Evolutionary conservation across 257 asterid species (phyloP).

Genomic region (Coffea eugenioides): DNA sequence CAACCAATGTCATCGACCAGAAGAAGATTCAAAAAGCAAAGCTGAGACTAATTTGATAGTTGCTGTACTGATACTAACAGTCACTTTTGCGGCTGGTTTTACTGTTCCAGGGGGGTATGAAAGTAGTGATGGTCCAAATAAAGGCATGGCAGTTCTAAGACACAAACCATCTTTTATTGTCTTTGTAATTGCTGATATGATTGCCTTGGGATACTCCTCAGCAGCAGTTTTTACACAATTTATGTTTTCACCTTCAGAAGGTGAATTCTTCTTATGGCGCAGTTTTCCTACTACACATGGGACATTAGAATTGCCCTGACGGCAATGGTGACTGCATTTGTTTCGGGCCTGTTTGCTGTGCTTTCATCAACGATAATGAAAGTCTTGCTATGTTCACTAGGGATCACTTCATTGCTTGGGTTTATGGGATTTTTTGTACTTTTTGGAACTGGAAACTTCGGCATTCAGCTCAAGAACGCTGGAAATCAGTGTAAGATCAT

Average conservation of each 20-base stretch:
- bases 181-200: background rate
- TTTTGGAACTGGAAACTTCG: accelerated
- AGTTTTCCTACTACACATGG: too few species aligned
- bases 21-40: background rate
- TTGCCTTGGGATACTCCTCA: background rate
- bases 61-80: background rate
- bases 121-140: background rate
- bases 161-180: background rate
- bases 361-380: too few species aligned
- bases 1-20: background rate
- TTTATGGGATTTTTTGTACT: too few species aligned
- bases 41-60: background rate
- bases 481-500: too few species aligned
- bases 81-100: conserved; percentile 9
- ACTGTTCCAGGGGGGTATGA: conserved; percentile 1
- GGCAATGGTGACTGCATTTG: too few species aligned
- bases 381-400: too few species aligned
- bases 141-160: background rate
- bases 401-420: too few species aligned
- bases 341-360: too few species aligned
- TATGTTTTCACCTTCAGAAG: too few species aligned
- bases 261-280: too few species aligned
- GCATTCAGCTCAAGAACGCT: too few species aligned
- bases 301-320: too few species aligned
- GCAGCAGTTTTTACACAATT: background rate